Conservation (phyloP, 768 basidiomycete genomes). For the Boletus reticulatus region DNA sequence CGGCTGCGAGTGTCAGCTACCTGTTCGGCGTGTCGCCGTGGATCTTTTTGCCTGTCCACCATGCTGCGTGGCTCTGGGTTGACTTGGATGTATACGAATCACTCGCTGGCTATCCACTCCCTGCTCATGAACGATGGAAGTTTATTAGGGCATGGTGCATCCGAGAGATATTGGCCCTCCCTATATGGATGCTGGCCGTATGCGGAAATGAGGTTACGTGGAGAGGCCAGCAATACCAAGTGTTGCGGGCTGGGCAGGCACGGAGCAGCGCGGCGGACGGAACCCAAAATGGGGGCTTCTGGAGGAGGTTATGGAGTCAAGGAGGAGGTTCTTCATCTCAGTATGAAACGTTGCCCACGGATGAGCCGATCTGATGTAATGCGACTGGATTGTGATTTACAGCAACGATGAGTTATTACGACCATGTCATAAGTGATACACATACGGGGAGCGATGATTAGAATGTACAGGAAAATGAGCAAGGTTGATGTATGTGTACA, state of each 20-base stretch:
- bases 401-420: constrained; percentile 29
- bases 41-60: constrained; percentile 59
- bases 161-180: constrained; percentile 82
- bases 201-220: constrained; percentile 80
- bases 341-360: constrained; percentile 14
- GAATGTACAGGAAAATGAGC: constrained; percentile 34
- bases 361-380: constrained; percentile 23
- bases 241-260: constrained; percentile 74
- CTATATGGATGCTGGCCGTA: constrained; percentile 84
- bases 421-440: constrained; percentile 33
- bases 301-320: constrained; percentile 22
- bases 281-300: constrained; percentile 22
- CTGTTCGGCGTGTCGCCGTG: constrained; percentile 51
- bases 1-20: constrained; percentile 50
- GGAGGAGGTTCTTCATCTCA: constrained; percentile 8
- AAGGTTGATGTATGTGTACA: constrained; percentile 31
- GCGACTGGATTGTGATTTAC: constrained; percentile 24
- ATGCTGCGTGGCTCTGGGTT: constrained; percentile 66
- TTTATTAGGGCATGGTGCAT: constrained; percentile 79
- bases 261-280: constrained; percentile 26
- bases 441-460: constrained; percentile 31
- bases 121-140: constrained; percentile 42
- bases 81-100: constrained; percentile 84
- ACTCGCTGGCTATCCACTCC: constrained; percentile 64
- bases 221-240: constrained; percentile 79